Evolutionary conservation across 768 basidiomycete species (phyloP), one percentile per base, ranked within the genome.

Genomic region (Kwoniella heveanensis): DNA sequence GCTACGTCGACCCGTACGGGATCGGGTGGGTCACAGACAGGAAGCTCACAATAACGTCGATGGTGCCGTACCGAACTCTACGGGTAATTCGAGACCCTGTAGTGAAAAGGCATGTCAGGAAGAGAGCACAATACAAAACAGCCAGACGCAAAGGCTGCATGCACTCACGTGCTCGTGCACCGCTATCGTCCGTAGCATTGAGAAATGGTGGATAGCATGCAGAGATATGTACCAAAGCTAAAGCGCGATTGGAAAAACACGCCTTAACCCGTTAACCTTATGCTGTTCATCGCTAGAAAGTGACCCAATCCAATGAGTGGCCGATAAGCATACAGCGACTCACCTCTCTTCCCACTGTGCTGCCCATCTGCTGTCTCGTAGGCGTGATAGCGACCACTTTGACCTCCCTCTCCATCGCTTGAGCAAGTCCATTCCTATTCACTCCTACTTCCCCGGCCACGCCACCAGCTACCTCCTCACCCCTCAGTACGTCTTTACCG

Each of bases 131-230:
- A n/a, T n/a, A n/a, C n/a, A n/a, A n/a, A n/a, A n/a, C n/a, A n/a
- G n/a, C n/a, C n/a, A n/a, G n/a, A n/a, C n/a, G n/a, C n/a, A 19
- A 17, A 17, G 22, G 48, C 21, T 7, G 6, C 2, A 4, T n/a
- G 32, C 22, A 72, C 71, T 54, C 39, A 70, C 71, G 15, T 71
- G 64, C 48, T 77, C 75, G 56, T 77, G 72, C 19, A 77, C 75
- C 13, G 75, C 75, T 51, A 77, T 74, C 9, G 72, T 77, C 24
- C 75, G 46, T 21, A 77, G 52, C 75, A 77, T 77, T n/a, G 72
- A 72, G 57, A 74, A 77, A 49, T 77, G 75, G 48, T 77, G 75
- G 9, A 77, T 77, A 7, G 75, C 75, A 51, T 77, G 75, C 13
- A 74, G 46, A n/a, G 72, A 66, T 57, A 67, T 68, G 57, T 74